Evolutionary conservation across 192 early-diverging fungal genomes (phyloP), one percentile per base, ranked within the genome.

Genomic region (Phycomyces blakesleeanus): DNA sequence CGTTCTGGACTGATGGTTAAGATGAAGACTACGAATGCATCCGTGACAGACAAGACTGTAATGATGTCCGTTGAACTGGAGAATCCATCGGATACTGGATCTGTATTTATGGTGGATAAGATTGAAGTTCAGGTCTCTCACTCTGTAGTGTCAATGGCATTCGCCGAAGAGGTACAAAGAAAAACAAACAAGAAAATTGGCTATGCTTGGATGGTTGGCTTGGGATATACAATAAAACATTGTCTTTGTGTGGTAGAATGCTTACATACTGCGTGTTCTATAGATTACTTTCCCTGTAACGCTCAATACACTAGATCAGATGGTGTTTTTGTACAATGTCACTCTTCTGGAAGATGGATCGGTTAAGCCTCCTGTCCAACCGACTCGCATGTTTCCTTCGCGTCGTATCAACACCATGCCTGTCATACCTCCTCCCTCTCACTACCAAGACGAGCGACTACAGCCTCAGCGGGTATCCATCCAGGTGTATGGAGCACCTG

Each of bases 31-130:
- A 85, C 83, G 8, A 78, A 78, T 27, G 81, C 78, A 3, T 83
- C 81, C 5, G 75, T 80, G 11, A 74, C 73, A 29, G 83, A 85
- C 37, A 81, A 83, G 51, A 75, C 72, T 8, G 63, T 85, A 39
- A 85, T 83, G 77, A 85, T 85, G 83, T 85, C 83, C 0, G 79
- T 85, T 10, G 83, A 85, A 49, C 57, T 85, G 14, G 83, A 85
- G 61, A 85, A 85, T 58, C 78, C 82, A 22, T 73, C 67, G 5
- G 79, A 78, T 24, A 73, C 75, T 12, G 78, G 78, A n/a, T 76
- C 74, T 52, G 71, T 74, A 37, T 85, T 85, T 66, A 58, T 68
- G 27, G 67, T 79, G 10, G 68, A 76, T 6, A 66, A 74, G 9
- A 61, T 85, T 8, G 78, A 83, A 40, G 79, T 85, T 0, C 75